phyloP scores from a whole-genome alignment of 306 rosid species.

The Quercus gilva region DNA sequence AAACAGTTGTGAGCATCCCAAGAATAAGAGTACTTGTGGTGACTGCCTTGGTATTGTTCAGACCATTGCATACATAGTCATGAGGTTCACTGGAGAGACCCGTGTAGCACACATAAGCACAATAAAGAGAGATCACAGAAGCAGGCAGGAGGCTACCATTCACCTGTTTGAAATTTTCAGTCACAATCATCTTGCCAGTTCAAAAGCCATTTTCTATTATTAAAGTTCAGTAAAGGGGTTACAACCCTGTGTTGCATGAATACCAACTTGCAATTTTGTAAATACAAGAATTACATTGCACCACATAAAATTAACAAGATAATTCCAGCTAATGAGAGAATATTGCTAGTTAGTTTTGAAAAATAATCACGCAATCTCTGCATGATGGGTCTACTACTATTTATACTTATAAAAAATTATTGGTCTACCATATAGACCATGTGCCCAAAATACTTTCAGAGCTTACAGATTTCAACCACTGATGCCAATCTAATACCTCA shows the following conservation, averaged over 20 bases:
- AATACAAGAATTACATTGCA: not conserved
- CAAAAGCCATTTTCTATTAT: not conserved
- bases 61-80: constrained; percentile 84
- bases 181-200: constrained; percentile 10
- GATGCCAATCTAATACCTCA: not conserved
- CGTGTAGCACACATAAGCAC: constrained; percentile 90
- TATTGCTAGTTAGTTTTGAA: not conserved
- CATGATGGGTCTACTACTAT: not conserved
- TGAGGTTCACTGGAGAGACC: constrained; percentile 91
- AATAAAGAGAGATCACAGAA: constrained; percentile 81
- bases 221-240: not conserved
- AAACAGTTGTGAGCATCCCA: constrained; percentile 85
- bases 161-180: constrained; percentile 54
- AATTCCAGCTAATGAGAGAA: not conserved
- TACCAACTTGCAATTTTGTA: not conserved
- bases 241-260: not conserved
- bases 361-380: not conserved
- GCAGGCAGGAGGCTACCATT: constrained; percentile 98
- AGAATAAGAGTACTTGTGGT: constrained; percentile 66
- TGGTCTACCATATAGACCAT: not conserved
- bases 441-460: not conserved
- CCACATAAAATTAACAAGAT: not conserved
- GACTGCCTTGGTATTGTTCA: constrained; percentile 69
- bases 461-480: not conserved
- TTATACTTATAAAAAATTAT: no score